Evolutionary conservation across 805 yeast genomes (phyloP).

Genomic region (Maudiozyma barnettii): DNA sequence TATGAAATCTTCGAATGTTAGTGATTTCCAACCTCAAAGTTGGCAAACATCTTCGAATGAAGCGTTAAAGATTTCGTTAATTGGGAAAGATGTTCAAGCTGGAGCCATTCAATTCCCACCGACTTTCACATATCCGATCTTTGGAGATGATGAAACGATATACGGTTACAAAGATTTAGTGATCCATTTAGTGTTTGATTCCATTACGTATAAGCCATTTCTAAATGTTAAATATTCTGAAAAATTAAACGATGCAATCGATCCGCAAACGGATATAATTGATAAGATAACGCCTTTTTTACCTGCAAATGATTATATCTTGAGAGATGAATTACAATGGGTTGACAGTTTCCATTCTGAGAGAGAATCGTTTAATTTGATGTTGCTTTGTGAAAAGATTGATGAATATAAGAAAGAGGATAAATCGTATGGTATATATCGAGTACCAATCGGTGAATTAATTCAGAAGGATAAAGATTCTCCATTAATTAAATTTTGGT

Average conservation of each 20-base stretch:
- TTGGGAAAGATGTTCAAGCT: conserved; percentile 50
- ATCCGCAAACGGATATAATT: conserved; percentile 39
- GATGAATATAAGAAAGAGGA: conserved; percentile 26
- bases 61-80: conserved; percentile 49
- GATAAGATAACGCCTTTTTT: conserved; percentile 45
- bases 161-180: conserved; percentile 70
- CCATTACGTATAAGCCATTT: conserved; percentile 63
- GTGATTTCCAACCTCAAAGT: conserved; percentile 46
- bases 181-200: conserved; percentile 64
- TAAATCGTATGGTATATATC: conserved; percentile 43
- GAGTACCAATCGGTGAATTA: conserved; percentile 22
- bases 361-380: conserved; percentile 30
- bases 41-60: conserved; percentile 75
- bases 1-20: background rate
- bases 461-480: background rate
- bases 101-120: conserved; percentile 63
- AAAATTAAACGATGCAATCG: conserved; percentile 44
- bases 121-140: conserved; percentile 81
- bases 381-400: conserved; percentile 30
- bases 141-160: conserved; percentile 82
- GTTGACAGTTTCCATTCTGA: conserved; percentile 42
- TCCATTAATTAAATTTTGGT: conserved; percentile 11
- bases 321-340: conserved; percentile 65
- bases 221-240: conserved; percentile 48
- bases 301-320: conserved; percentile 47